These are phyloP conservation scores for Saturnispora diversa DNA, from an alignment of 805 yeast species.

Conservation along the genomic window DNA sequence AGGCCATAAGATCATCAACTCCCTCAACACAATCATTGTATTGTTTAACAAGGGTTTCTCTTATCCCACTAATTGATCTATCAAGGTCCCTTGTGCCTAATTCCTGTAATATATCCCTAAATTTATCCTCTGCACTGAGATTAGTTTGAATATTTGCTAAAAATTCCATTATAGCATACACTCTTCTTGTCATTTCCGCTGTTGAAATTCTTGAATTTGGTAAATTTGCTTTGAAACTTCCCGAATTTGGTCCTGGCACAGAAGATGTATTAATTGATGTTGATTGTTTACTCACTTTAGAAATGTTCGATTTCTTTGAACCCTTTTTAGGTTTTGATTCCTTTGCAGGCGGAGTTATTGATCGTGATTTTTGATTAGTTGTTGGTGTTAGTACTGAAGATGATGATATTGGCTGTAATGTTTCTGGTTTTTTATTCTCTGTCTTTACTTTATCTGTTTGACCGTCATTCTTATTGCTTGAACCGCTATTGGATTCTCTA, in stretches of 20 bases:
- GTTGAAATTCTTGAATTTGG: constrained; percentile 71
- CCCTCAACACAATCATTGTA: constrained; percentile 52
- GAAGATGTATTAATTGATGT: constrained; percentile 35
- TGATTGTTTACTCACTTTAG: background rate
- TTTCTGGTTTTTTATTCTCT: constrained; percentile 22
- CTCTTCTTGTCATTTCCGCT: constrained; percentile 79
- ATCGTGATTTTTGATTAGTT: no score
- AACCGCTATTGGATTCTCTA: constrained; percentile 34
- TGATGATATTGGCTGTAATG: constrained; percentile 1
- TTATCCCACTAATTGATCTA: constrained; percentile 29
- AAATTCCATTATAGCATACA: constrained; percentile 86
- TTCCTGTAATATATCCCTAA: constrained; percentile 32
- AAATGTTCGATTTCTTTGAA: background rate
- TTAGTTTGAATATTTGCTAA: constrained; percentile 82
- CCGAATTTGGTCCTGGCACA: no score
- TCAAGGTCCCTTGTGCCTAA: constrained; percentile 22
- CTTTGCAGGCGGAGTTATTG: background rate
- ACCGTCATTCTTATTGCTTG: background rate
- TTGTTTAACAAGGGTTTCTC: constrained; percentile 37
- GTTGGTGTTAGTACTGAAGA: no score
- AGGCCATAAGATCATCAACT: constrained; percentile 68
- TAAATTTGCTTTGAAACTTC: constrained; percentile 68
- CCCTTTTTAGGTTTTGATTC: constrained; percentile 1
- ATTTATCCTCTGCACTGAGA: constrained; percentile 63
- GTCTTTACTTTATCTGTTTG: constrained; percentile 3